These are phyloP conservation scores for Suillus decipiens DNA, from an alignment of 768 basidiomycete genomes.

Conservation along the genomic window DNA sequence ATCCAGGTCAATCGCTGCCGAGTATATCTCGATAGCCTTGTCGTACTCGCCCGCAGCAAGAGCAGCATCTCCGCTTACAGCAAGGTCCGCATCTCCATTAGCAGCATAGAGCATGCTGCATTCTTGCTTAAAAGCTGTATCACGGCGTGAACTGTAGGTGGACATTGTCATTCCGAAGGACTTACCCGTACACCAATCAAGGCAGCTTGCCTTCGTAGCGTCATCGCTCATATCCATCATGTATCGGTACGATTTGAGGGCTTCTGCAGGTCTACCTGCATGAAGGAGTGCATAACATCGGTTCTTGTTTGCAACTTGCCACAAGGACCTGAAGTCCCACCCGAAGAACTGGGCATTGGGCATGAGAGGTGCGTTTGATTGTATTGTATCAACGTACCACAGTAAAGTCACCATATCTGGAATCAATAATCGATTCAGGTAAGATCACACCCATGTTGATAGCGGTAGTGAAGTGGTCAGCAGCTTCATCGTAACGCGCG, in stretches of 20 bases:
- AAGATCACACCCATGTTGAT: background rate
- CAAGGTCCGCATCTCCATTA: background rate
- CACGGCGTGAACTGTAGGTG: background rate
- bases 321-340: background rate
- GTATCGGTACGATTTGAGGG: background rate
- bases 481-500: background rate
- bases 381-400: background rate
- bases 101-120: background rate
- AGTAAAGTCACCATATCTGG: background rate
- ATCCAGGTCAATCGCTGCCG: background rate
- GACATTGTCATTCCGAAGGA: no score
- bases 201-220: background rate
- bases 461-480: background rate
- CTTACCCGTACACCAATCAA: background rate
- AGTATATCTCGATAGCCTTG: background rate
- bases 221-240: background rate
- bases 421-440: background rate
- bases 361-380: background rate
- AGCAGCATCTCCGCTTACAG: background rate
- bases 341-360: slow-evolving; percentile 2
- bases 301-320: background rate
- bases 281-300: background rate
- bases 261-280: background rate
- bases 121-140: background rate
- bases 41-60: slow-evolving; percentile 1